Evolutionary conservation across 495 filamentous ascomycete species (phyloP), one percentile per base, ranked within the genome.

Genomic region (Cercophora samala): DNA sequence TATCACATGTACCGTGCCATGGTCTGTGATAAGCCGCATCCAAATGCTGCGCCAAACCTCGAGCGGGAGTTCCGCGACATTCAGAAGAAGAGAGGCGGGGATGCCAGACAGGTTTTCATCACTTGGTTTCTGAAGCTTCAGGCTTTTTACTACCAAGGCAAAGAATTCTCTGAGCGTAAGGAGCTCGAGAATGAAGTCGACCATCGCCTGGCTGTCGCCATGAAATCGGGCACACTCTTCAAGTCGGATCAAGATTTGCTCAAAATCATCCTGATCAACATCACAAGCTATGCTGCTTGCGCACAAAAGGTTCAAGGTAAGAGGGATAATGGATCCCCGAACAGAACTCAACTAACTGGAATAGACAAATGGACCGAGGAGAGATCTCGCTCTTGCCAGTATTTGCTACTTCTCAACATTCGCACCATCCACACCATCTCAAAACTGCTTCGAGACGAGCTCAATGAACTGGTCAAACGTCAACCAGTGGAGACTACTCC

Each of bases 81-180:
- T 11, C 77, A 72, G n/a, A 75, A 72, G 26, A 62, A 70, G 6
- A 68, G 72, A 37, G 60, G 68, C 23, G 64, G 68, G 1, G 64
- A 54, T 21, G 46, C 63, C 26, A 70, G 70, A 61, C 73, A 78
- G 51, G 79, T 86, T 15, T 78, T 97, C 76, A 79, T 87, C 58
- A 87, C 83, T 46, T 96, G 89, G 90, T 97, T 97, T 70, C 86
- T 96, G 68, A 89, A 91, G 69, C 85, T 98, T 37, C 94, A 97
- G 75, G 91, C 91, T 18, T 88, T 88, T 72, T 93, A 90, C 76
- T 95, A 89, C 69, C 87, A 87, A 61, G 93, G 93, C 3, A 80
- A 80, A 56, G 77, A 84, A 46, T 88, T 94, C 72, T 76, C 84
- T 1, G 86, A 89, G 68, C 90, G 93, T 68, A 87, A 92, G 60